These are phyloP conservation scores for Cyberlindnera mrakii DNA, from an alignment of 805 yeast species.

Conservation along the genomic window DNA sequence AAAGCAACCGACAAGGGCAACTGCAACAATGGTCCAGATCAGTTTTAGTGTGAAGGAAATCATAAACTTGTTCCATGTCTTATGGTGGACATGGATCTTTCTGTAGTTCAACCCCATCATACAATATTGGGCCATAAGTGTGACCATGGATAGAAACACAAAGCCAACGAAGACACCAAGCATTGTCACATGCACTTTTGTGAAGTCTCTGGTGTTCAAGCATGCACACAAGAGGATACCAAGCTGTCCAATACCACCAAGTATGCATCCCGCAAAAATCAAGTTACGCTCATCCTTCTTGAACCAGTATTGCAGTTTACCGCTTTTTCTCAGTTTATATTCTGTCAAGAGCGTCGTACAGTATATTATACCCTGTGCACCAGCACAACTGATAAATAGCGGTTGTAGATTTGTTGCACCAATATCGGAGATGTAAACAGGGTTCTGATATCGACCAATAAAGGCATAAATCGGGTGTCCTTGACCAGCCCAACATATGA, in stretches of 20 bases:
- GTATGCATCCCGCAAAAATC: constrained; percentile 34
- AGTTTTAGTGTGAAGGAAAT: constrained; percentile 48
- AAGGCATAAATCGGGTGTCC: constrained; percentile 70
- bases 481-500: constrained; percentile 72
- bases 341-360: constrained; percentile 60
- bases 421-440: constrained; percentile 76
- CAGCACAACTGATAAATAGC: constrained; percentile 72
- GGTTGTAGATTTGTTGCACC: constrained; percentile 88
- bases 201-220: constrained; percentile 57
- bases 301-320: constrained; percentile 41
- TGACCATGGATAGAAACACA: constrained; percentile 47
- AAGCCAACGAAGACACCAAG: constrained; percentile 68
- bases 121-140: constrained; percentile 38
- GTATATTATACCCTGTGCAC: constrained; percentile 71
- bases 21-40: constrained; percentile 61
- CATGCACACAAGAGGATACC: constrained; percentile 72
- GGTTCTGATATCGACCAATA: constrained; percentile 37
- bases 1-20: constrained; percentile 63
- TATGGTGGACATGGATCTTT: constrained; percentile 26
- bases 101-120: constrained; percentile 41
- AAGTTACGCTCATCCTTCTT: constrained; percentile 32
- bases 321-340: constrained; percentile 49
- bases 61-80: constrained; percentile 37
- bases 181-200: constrained; percentile 55
- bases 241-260: constrained; percentile 56